Conservation (phyloP, 495 filamentous ascomycete genomes). For the Penicillium cataractarum region DNA sequence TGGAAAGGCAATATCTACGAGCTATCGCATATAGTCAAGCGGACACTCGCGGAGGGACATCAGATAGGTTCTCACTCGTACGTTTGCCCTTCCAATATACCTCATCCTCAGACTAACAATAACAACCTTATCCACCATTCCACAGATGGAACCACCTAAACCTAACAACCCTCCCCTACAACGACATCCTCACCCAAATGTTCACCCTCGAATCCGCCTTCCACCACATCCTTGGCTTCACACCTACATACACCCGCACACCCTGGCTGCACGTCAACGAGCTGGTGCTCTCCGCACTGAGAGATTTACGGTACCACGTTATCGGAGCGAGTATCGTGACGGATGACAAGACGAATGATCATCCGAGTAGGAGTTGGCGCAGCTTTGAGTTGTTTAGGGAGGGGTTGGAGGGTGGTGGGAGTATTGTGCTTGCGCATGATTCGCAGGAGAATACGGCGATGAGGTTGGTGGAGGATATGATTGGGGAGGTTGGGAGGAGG, state of each 20-base stretch:
- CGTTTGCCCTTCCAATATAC: not conserved
- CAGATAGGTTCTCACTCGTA: constrained; percentile 80
- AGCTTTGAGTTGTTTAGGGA: constrained; percentile 37
- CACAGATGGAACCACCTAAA: constrained; percentile 62
- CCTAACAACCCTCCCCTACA: constrained; percentile 55
- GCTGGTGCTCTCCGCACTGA: constrained; percentile 34
- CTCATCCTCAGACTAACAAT: not conserved
- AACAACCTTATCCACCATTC: not conserved
- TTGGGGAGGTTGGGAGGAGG: constrained; percentile 31
- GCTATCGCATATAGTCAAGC: constrained; percentile 58
- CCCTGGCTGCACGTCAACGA: constrained; percentile 44
- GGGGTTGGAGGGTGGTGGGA: constrained; percentile 36
- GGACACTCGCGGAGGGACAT: constrained; percentile 65
- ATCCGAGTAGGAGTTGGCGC: constrained; percentile 24
- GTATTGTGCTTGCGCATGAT: constrained; percentile 50
- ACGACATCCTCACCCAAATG: constrained; percentile 64
- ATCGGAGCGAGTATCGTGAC: constrained; percentile 50
- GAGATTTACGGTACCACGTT: constrained; percentile 45
- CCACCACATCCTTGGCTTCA: constrained; percentile 67
- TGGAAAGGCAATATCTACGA: constrained; percentile 61
- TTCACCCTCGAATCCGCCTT: constrained; percentile 70
- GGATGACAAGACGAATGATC: constrained; percentile 46
- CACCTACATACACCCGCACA: constrained; percentile 71
- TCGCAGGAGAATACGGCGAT: constrained; percentile 46
- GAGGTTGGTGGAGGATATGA: constrained; percentile 40